A percentile compares a stretch with the other conserved stretches of the same genome.
These are phyloP conservation scores for Novymonas esmeraldas DNA, from an alignment of 208 protist species.

Conservation along the genomic window DNA sequence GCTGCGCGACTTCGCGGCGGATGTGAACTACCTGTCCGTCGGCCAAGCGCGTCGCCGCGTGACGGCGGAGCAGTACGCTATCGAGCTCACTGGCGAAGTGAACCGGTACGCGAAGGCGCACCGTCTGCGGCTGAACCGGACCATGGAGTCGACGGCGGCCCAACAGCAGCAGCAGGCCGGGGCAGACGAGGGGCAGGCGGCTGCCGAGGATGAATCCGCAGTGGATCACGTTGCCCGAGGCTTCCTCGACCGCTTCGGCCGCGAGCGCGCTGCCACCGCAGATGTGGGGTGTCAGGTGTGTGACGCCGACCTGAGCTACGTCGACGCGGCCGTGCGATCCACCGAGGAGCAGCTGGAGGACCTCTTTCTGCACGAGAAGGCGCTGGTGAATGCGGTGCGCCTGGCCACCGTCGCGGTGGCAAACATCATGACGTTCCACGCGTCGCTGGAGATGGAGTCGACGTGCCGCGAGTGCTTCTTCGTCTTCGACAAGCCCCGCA, in stretches of 20 bases:
- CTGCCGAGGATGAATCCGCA: constrained; percentile 9
- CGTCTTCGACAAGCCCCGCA: constrained; percentile 80
- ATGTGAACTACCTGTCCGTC: constrained; percentile 62
- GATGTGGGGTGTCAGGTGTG: constrained; percentile 72
- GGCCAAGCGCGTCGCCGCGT: constrained; percentile 31
- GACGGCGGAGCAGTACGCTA: constrained; percentile 64
- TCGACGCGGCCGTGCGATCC: constrained; percentile 56
- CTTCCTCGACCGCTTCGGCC: constrained; percentile 70
- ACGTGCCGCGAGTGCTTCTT: constrained; percentile 90
- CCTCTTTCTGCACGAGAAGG: constrained; percentile 69
- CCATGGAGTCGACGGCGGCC: neutral
- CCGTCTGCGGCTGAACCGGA: constrained; percentile 32
- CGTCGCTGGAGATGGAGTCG: constrained; percentile 84
- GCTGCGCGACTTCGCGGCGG: constrained; percentile 45
- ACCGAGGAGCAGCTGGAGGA: constrained; percentile 74
- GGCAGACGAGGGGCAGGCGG: neutral
- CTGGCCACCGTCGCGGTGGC: constrained; percentile 68
- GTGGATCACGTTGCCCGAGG: constrained; percentile 39
- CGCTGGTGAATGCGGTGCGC: constrained; percentile 56
- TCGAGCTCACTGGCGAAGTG: constrained; percentile 71
- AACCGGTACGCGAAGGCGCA: constrained; percentile 62
- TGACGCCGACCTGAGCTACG: constrained; percentile 75
- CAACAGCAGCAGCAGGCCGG: neutral
- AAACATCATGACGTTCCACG: constrained; percentile 85
- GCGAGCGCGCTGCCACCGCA: constrained; percentile 25